These are phyloP conservation scores for Chrysosphaeria jannelii DNA, from an alignment of 2,329 filamentous ascomycete species.

Conservation along the genomic window DNA sequence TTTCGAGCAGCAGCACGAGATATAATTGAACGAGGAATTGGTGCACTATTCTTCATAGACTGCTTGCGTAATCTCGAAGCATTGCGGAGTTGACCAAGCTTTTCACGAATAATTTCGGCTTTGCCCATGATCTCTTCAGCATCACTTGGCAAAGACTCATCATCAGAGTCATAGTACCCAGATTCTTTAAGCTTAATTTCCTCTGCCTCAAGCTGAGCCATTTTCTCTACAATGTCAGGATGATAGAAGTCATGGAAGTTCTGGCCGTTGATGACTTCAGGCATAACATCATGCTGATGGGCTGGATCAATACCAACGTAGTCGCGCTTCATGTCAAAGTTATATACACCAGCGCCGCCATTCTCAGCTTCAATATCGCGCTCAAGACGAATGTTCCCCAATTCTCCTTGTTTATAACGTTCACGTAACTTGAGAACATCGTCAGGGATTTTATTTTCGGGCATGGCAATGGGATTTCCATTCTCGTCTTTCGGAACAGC, in stretches of 20 bases:
- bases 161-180: constrained; percentile 85
- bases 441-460: constrained; percentile 66
- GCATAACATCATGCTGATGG: constrained; percentile 91
- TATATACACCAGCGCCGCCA: constrained; percentile 87
- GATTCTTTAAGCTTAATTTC: constrained; percentile 78
- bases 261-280: constrained; percentile 80
- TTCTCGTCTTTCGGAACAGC: constrained; percentile 30
- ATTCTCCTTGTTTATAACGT: constrained; percentile 11
- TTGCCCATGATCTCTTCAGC: constrained; percentile 71
- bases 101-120: constrained; percentile 85
- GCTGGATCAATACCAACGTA: constrained; percentile 68
- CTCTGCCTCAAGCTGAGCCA: constrained; percentile 76
- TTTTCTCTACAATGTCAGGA: constrained; percentile 81
- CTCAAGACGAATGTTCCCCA: not conserved
- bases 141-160: constrained; percentile 35
- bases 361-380: constrained; percentile 31
- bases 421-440: constrained; percentile 45
- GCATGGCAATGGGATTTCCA: constrained; percentile 16
- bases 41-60: constrained; percentile 83
- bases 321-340: constrained; percentile 66
- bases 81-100: constrained; percentile 74
- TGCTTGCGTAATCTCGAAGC: constrained; percentile 73
- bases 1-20: constrained; percentile 28
- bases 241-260: constrained; percentile 96
- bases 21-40: constrained; percentile 47